phyloP scores from a whole-genome alignment of 192 early-diverging fungal species.

The Chytriomyces confervae region DNA sequence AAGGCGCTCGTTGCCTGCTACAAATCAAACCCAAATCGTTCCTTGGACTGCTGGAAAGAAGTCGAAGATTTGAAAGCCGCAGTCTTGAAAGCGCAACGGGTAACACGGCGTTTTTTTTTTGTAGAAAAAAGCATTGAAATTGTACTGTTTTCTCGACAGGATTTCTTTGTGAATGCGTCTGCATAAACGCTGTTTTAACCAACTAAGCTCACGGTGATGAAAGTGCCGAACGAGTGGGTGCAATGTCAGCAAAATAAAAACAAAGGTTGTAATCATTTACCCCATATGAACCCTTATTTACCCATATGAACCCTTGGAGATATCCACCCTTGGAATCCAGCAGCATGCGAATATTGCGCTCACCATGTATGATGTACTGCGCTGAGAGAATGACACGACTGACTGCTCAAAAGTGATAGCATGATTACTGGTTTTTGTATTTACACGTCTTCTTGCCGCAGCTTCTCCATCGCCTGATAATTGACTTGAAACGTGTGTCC shows the following conservation, averaged over 20 bases:
- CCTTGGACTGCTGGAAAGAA: conserved; percentile 70
- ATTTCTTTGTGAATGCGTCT: conserved; percentile 2
- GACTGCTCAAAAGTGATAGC: too few species aligned
- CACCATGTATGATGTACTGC: too few species aligned
- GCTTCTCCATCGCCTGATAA: conserved; percentile 13
- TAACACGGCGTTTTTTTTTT: conserved; percentile 2
- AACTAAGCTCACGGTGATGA: too few species aligned
- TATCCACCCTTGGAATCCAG: too few species aligned
- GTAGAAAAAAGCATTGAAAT: too few species aligned
- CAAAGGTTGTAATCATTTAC: too few species aligned
- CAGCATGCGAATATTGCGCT: too few species aligned
- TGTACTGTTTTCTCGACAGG: not conserved
- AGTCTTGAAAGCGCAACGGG: conserved; percentile 47
- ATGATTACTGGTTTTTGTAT: not conserved
- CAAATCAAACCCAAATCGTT: conserved; percentile 52
- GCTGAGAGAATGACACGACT: too few species aligned
- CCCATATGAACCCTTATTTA: too few species aligned
- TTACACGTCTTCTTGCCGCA: not conserved
- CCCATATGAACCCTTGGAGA: too few species aligned
- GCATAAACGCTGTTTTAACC: not conserved
- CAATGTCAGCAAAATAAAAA: too few species aligned
- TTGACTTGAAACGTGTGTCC: conserved; percentile 50
- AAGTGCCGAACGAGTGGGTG: too few species aligned
- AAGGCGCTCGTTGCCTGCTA: conserved; percentile 48
- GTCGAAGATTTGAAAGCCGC: conserved; percentile 63